phyloP scores from a whole-genome alignment of 164 flowering plant species.

The Akebia trifoliata region DNA sequence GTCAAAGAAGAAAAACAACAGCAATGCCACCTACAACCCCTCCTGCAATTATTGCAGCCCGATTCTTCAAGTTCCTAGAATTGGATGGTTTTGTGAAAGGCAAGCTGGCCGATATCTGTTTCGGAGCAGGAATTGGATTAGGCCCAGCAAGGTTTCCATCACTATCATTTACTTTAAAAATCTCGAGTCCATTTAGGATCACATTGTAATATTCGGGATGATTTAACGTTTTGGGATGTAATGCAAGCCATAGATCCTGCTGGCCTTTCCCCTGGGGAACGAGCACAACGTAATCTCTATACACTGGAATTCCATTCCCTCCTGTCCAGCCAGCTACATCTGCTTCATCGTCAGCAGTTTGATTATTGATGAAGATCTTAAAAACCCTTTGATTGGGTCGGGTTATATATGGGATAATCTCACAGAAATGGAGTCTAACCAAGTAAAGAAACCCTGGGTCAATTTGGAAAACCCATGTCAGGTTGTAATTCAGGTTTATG shows the following conservation, averaged over 20 bases:
- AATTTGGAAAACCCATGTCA: constrained; percentile 68
- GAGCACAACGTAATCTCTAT: constrained; percentile 44
- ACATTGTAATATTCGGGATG: constrained; percentile 17
- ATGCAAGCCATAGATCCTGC: constrained; percentile 47
- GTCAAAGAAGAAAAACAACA: constrained; percentile 16
- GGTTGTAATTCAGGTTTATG: constrained; percentile 50
- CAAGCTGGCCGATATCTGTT: too few species aligned
- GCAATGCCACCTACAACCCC: constrained; percentile 23
- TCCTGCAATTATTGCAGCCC: constrained; percentile 21
- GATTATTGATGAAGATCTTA: constrained; percentile 53
- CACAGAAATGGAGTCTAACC: constrained; percentile 91
- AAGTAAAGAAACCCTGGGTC: constrained; percentile 67
- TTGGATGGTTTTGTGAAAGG: not conserved
- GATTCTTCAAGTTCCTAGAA: constrained; percentile 9
- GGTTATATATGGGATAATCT: constrained; percentile 32
- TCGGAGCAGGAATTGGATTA: constrained; percentile 22
- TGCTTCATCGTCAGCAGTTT: constrained; percentile 47
- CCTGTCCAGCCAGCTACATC: constrained; percentile 59
- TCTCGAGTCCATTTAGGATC: constrained; percentile 47
- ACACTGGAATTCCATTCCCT: constrained; percentile 36
- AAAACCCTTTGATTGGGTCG: constrained; percentile 67
- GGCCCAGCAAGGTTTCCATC: constrained; percentile 36
- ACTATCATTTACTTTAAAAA: constrained; percentile 34
- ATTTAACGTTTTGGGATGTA: constrained; percentile 17
- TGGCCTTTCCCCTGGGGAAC: constrained; percentile 36